These are phyloP conservation scores for Phytophthora pinifolia DNA, from an alignment of 352 stramenopile species.

Conservation along the genomic window DNA sequence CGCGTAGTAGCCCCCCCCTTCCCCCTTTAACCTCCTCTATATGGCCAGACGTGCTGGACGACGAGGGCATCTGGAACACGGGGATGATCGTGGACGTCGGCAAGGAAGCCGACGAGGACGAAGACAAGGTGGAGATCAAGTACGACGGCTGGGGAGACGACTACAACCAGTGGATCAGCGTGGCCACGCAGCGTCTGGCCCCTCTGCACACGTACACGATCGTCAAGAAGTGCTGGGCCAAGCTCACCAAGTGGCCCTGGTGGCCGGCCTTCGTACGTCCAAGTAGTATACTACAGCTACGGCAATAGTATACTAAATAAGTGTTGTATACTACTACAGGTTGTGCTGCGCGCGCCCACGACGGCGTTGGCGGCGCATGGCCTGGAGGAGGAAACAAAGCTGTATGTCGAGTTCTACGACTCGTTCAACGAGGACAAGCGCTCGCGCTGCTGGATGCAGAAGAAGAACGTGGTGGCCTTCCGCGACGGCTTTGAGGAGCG, in stretches of 20 bases:
- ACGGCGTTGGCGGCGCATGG: slow-evolving; percentile 48
- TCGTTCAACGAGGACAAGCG: slow-evolving; percentile 75
- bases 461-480: slow-evolving; percentile 76
- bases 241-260: slow-evolving; percentile 83
- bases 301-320: slow-evolving; percentile 1
- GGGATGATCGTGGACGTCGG: slow-evolving; percentile 66
- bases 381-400: slow-evolving; percentile 69
- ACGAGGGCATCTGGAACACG: slow-evolving; percentile 86
- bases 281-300: slow-evolving; percentile 3
- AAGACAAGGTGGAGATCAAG: slow-evolving; percentile 72
- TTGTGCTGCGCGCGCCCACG: slow-evolving; percentile 72
- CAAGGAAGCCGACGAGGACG: slow-evolving; percentile 48
- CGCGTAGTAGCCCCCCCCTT: neutral
- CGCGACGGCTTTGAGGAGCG: slow-evolving; percentile 74
- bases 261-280: slow-evolving; percentile 73
- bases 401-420: slow-evolving; percentile 85
- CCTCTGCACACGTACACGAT: slow-evolving; percentile 82
- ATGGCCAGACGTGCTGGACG: slow-evolving; percentile 68
- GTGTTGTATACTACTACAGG: slow-evolving; percentile 20
- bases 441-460: slow-evolving; percentile 83
- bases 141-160: slow-evolving; percentile 84
- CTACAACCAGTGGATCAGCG: slow-evolving; percentile 76
- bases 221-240: slow-evolving; percentile 87
- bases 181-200: slow-evolving; percentile 58
- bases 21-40: slow-evolving; percentile 5